Evolutionary conservation across 495 filamentous ascomycete species (phyloP).

Genomic region (Neurospora sp.): DNA sequence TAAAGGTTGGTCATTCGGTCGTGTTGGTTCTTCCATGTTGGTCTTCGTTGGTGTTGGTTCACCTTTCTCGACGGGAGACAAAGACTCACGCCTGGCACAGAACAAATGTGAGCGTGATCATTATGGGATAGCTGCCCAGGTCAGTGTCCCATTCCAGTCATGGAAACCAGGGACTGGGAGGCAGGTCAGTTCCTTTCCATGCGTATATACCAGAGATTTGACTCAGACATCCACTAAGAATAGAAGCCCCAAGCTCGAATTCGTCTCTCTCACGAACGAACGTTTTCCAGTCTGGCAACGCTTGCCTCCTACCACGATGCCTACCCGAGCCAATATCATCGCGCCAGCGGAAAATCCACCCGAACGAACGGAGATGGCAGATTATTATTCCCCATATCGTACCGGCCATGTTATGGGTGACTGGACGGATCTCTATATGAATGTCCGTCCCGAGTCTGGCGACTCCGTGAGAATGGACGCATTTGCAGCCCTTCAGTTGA

Average conservation of each 20-base stretch:
- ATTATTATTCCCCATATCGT: not conserved
- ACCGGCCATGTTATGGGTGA: not conserved
- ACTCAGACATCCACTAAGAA: not conserved
- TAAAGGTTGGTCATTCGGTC: not conserved
- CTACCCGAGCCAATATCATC: not conserved
- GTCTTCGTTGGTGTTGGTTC: not conserved
- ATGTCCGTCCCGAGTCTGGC: not conserved
- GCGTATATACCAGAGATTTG: not conserved
- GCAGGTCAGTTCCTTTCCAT: not conserved
- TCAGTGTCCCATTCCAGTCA: not conserved
- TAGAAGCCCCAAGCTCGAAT: not conserved
- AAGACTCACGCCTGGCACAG: not conserved
- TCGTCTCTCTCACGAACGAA: not conserved
- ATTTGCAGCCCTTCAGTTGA: not conserved
- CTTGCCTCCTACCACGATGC: not conserved
- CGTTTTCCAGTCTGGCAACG: not conserved
- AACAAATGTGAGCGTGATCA: not conserved
- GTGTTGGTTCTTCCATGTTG: not conserved
- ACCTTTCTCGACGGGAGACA: not conserved
- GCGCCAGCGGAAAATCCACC: not conserved
- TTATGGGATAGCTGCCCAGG: not conserved
- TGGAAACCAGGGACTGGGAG: not conserved
- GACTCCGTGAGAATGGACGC: not conserved
- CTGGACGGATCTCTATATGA: not conserved
- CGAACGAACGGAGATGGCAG: not conserved